Evolutionary conservation across 2,329 filamentous ascomycete species (phyloP).

Genomic region (Exophiala calicioides): DNA sequence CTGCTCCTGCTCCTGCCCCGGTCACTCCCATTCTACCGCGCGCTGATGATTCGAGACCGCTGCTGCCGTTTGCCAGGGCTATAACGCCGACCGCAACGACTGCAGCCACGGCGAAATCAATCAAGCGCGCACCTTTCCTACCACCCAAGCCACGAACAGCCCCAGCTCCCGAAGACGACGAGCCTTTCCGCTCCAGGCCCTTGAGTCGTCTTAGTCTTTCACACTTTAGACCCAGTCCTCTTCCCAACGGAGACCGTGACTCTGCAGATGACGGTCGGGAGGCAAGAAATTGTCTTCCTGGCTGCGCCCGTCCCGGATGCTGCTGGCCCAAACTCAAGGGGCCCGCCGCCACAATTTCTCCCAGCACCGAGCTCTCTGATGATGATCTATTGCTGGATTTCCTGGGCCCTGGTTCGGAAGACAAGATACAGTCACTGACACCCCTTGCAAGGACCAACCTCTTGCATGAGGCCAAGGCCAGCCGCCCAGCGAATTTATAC

Average conservation of each 20-base stretch:
- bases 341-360: slow-evolving; percentile 56
- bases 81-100: neutral
- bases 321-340: slow-evolving; percentile 71
- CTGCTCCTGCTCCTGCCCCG: slow-evolving; percentile 6
- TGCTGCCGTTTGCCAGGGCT: no score
- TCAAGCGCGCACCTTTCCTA: slow-evolving; percentile 1
- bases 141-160: neutral
- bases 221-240: slow-evolving; percentile 82
- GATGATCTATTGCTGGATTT: slow-evolving; percentile 39
- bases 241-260: slow-evolving; percentile 67
- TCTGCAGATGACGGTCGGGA: slow-evolving; percentile 70
- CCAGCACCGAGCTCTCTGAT: slow-evolving; percentile 31
- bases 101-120: neutral
- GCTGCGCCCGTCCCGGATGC: slow-evolving; percentile 74
- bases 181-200: slow-evolving; percentile 60
- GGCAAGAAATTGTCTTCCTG: slow-evolving; percentile 68
- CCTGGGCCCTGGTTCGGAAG: slow-evolving; percentile 31
- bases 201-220: slow-evolving; percentile 60
- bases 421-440: slow-evolving; percentile 58
- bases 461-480: slow-evolving; percentile 74
- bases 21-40: slow-evolving; percentile 5
- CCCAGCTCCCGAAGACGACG: slow-evolving; percentile 34
- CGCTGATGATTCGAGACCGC: neutral
- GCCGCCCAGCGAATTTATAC: slow-evolving; percentile 70
- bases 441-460: slow-evolving; percentile 55